phyloP scores from a whole-genome alignment of 2,329 filamentous ascomycete species.

The Ophiostoma pallidulum region DNA sequence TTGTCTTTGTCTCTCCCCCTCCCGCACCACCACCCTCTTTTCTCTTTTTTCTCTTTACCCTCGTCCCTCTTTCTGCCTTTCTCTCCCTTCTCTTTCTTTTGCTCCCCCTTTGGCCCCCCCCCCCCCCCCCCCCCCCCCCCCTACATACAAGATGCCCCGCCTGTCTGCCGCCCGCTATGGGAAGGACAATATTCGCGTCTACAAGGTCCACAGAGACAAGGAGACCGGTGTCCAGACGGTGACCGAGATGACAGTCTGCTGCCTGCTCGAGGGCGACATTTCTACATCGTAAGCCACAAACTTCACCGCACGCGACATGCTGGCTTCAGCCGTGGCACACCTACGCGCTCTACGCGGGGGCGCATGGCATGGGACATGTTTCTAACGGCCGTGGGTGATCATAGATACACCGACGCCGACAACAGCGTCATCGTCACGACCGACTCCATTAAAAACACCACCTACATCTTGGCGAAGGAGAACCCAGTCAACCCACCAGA shows the following conservation, averaged over 20 bases:
- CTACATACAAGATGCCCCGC: slow-evolving; percentile 37
- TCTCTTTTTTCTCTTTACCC: background rate
- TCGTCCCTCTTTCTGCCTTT: background rate
- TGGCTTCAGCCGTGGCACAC: too few relatives aligned
- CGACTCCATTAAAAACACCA: slow-evolving; percentile 96
- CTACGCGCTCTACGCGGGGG: too few relatives aligned
- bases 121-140: background rate
- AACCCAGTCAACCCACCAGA: slow-evolving; percentile 88
- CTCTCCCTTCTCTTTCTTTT: too few relatives aligned
- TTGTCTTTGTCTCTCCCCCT: background rate
- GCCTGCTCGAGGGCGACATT: slow-evolving; percentile 86
- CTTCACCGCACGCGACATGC: too few relatives aligned
- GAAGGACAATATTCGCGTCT: slow-evolving; percentile 98
- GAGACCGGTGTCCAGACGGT: slow-evolving; percentile 72
- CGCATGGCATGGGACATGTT: too few relatives aligned
- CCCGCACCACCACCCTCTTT: background rate
- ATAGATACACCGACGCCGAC: slow-evolving; percentile 82
- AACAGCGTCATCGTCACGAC: slow-evolving; percentile 94
- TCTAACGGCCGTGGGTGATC: background rate
- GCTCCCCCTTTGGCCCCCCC: too few relatives aligned
- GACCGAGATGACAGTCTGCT: slow-evolving; percentile 90
- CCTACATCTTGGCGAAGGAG: slow-evolving; percentile 91
- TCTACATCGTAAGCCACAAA: slow-evolving; percentile 55
- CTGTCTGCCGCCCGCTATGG: slow-evolving; percentile 64
- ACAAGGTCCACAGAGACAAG: slow-evolving; percentile 80